Evolutionary conservation across 805 yeast species (phyloP).

Genomic region (Saccharomycopsis fermentans): DNA sequence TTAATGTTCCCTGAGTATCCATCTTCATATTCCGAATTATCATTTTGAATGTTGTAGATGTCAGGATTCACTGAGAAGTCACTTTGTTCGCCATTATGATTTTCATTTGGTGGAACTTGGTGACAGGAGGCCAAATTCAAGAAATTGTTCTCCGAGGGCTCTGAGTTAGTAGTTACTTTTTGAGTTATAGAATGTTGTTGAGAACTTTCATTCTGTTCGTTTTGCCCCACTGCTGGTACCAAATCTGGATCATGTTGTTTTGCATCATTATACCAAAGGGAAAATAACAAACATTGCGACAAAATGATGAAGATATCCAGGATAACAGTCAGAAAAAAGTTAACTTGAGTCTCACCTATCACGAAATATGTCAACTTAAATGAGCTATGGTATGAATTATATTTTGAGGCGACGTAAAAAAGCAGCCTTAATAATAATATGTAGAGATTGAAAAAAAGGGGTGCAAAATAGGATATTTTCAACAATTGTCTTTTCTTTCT

Average conservation of each 20-base stretch:
- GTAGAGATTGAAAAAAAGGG: slow-evolving; percentile 21
- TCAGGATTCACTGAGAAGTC: no score
- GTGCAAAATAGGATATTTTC: slow-evolving; percentile 24
- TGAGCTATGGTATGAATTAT: neutral
- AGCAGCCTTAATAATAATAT: slow-evolving; percentile 30
- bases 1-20: neutral
- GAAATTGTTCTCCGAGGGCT: neutral
- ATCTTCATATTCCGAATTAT: neutral
- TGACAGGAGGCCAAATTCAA: neutral
- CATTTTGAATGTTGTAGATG: neutral
- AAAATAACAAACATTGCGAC: slow-evolving; percentile 25
- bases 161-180: slow-evolving; percentile 15
- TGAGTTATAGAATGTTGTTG: slow-evolving; percentile 15
- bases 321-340: slow-evolving; percentile 26
- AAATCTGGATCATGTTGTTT: slow-evolving; percentile 13
- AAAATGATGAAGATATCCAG: slow-evolving; percentile 26
- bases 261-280: slow-evolving; percentile 23
- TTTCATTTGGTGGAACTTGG: neutral
- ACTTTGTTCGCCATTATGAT: neutral
- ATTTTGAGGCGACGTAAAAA: slow-evolving; percentile 23
- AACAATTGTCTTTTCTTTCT: slow-evolving; percentile 24
- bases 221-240: neutral
- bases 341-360: slow-evolving; percentile 26
- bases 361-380: slow-evolving; percentile 16
- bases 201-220: no score